These are phyloP conservation scores for Candolleomyces efflorescens DNA, from an alignment of 768 basidiomycete genomes.

Conservation along the genomic window DNA sequence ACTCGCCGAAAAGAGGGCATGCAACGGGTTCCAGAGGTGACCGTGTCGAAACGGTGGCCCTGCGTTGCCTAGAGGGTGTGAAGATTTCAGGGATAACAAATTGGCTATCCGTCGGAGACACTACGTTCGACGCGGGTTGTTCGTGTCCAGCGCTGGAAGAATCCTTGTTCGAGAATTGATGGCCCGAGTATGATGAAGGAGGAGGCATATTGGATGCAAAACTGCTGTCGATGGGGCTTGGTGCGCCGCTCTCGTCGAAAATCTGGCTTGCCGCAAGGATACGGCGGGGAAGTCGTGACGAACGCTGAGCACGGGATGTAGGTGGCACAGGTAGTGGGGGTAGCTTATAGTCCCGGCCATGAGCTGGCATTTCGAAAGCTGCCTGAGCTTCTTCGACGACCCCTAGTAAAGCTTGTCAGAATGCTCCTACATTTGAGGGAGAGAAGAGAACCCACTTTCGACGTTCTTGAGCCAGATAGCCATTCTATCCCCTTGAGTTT, in stretches of 20 bases:
- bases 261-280: conserved; percentile 68
- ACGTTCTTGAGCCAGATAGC: conserved; percentile 79
- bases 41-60: conserved; percentile 66
- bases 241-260: conserved; percentile 46
- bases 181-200: conserved; percentile 9
- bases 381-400: conserved; percentile 80
- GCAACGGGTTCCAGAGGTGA: conserved; percentile 39
- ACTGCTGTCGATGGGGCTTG: conserved; percentile 24
- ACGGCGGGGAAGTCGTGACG: conserved; percentile 57
- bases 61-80: conserved; percentile 38
- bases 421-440: conserved; percentile 3
- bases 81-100: conserved; percentile 30
- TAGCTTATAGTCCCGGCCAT: conserved; percentile 40
- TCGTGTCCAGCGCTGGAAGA: conserved; percentile 6
- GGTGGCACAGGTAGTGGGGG: conserved; percentile 64
- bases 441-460: conserved; percentile 55
- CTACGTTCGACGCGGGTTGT: conserved; percentile 8
- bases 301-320: conserved; percentile 33
- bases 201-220: conserved; percentile 25
- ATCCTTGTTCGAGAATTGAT: conserved; percentile 18
- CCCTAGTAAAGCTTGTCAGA: conserved; percentile 36
- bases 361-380: conserved; percentile 52
- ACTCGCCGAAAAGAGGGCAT: too few relatives aligned
- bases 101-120: conserved; percentile 16
- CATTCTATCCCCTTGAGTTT: conserved; percentile 63